A percentile compares a stretch with the other conserved stretches of the same genome.
phyloP scores from a whole-genome alignment of 331 rosid genomes.

The Malus hybrid region DNA sequence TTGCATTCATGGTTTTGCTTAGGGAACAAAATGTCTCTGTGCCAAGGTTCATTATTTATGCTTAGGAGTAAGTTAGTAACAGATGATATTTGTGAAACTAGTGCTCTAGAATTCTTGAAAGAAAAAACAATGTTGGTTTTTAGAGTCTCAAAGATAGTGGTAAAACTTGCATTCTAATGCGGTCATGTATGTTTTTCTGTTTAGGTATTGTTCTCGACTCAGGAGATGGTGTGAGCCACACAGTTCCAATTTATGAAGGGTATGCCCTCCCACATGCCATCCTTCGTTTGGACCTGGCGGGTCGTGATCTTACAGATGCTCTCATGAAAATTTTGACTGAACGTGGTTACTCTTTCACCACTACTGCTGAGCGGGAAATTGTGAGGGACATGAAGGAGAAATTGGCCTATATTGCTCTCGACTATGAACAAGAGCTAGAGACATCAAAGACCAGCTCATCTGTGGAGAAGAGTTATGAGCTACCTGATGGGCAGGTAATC shows the following conservation, averaged over 20 bases:
- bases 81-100: neutral
- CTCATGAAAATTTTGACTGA: slow-evolving; percentile 93
- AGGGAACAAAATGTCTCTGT: neutral
- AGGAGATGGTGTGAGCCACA: slow-evolving; percentile 98
- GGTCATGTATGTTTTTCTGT: slow-evolving; percentile 3
- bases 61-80: neutral
- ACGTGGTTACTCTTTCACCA: slow-evolving; percentile 97
- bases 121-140: neutral
- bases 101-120: neutral
- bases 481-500: slow-evolving; percentile 96
- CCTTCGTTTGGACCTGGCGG: slow-evolving; percentile 95
- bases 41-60: neutral
- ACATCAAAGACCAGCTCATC: slow-evolving; percentile 84
- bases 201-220: slow-evolving; percentile 92
- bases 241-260: slow-evolving; percentile 95
- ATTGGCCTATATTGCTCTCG: slow-evolving; percentile 86
- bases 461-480: slow-evolving; percentile 93
- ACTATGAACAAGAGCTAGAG: slow-evolving; percentile 91
- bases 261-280: slow-evolving; percentile 98
- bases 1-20: neutral
- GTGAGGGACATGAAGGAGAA: slow-evolving; percentile 97
- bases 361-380: slow-evolving; percentile 95
- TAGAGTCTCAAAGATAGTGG: neutral
- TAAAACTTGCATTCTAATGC: neutral
- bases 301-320: slow-evolving; percentile 95